A percentile compares a stretch with the other conserved stretches of the same genome.
These are phyloP conservation scores for Aureobasidium sp. DNA, from an alignment of 2,329 filamentous ascomycete genomes.

Conservation along the genomic window DNA sequence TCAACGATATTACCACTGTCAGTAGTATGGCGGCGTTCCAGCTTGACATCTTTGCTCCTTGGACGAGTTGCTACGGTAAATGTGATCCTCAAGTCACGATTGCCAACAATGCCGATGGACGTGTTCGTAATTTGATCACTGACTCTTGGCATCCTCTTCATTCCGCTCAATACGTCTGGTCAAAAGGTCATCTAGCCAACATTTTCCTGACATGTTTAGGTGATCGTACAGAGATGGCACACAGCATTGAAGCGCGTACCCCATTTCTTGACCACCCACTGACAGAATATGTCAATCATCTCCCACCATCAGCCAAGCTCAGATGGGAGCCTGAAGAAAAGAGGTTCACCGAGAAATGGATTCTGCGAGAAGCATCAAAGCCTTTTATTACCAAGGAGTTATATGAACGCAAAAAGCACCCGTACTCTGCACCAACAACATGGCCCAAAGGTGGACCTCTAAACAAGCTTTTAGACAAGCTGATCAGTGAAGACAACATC, in stretches of 20 bases:
- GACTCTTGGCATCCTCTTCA: constrained; percentile 38
- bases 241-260: constrained; percentile 35
- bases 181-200: constrained; percentile 33
- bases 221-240: constrained; percentile 41
- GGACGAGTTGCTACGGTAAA: constrained; percentile 26
- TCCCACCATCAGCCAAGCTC: constrained; percentile 35
- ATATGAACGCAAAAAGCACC: constrained; percentile 44
- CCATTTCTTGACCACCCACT: constrained; percentile 37
- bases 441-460: constrained; percentile 40
- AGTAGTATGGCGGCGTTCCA: constrained; percentile 31
- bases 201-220: constrained; percentile 38
- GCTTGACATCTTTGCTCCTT: constrained; percentile 31
- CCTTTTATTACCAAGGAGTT: constrained; percentile 48
- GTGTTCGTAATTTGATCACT: constrained; percentile 25
- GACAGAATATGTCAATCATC: constrained; percentile 33
- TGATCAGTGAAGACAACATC: constrained; percentile 26
- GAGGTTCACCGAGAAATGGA: constrained; percentile 40
- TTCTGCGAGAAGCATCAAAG: constrained; percentile 44
- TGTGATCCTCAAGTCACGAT: constrained; percentile 31
- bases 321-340: constrained; percentile 24
- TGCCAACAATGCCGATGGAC: constrained; percentile 29
- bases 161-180: constrained; percentile 33
- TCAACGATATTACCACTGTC: constrained; percentile 35
- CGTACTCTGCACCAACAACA: constrained; percentile 40
- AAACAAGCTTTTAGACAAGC: constrained; percentile 28